Base-by-base conservation (phyloP, 257 asterid genomes). In the Solanum clarkiae region DNA sequence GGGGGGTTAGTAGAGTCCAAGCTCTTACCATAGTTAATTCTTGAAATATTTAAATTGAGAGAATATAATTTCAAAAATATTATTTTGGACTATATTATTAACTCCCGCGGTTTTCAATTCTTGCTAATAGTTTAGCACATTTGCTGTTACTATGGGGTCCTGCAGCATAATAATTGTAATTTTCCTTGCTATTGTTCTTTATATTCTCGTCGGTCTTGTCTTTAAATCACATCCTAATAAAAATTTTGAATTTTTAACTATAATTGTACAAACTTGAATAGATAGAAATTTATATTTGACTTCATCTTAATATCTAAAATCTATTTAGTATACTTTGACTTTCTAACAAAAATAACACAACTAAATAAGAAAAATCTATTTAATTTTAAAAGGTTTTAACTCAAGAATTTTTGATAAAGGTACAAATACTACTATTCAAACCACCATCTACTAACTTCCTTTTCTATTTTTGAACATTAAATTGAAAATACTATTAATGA, bases 1-100 rank as follows among this genome's bases (percentile, higher is more conserved):
- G 17, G 24, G 45, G 29, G 29, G 17, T 56, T 56, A 56, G 62
- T 18, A 56, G 24, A 56, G 62, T 7, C 18, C 62, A 56, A 56
- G 8, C 62, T 5, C 62, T 56, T 18, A 86, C 86, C 87, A 55
- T 87, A 86, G 90, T 90, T 89, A 85, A 79, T 84, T 75, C 85
- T 20, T 87, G 53, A 88, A 65, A 20, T 80, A 89, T 66, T 89
- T 80, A 77, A 45, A 63, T 83, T 71, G 57, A 81, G 86, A 75
- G 24, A 40, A 84, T 66, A 45, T 26, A 66, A n/a, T 80, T 24
- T 63, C 5, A 22, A 22, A 22, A 62, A 62, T 18, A 11, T 10
- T 22, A 62, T 22, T 62, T 22, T 62, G 36, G 36, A 32, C 69
- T 62, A 62, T n/a, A 62, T 62, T 36, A 3, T 36, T 36, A 36